Conservation (phyloP, 2,329 filamentous ascomycete genomes). For the Arachnomyces sp. region DNA sequence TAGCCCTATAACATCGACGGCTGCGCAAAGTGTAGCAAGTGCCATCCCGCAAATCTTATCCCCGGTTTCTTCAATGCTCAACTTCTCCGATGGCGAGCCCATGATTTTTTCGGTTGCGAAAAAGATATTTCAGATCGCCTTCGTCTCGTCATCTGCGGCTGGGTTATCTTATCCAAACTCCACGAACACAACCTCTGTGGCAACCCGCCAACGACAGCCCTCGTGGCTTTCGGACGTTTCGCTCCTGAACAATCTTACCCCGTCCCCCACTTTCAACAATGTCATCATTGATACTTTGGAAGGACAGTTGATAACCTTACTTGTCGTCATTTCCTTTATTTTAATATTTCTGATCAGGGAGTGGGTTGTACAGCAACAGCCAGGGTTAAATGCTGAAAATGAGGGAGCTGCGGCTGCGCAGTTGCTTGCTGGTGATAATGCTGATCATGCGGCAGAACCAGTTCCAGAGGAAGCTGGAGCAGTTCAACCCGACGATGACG, state of each 20-base stretch:
- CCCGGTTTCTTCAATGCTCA: conserved; percentile 33
- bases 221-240: conserved; percentile 52
- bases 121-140: conserved; percentile 30
- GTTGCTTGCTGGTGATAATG: conserved; percentile 31
- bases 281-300: conserved; percentile 76
- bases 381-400: conserved; percentile 72
- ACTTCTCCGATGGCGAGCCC: conserved; percentile 36
- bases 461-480: conserved; percentile 11
- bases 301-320: conserved; percentile 84
- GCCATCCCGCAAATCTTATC: conserved; percentile 25
- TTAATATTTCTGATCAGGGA: conserved; percentile 93
- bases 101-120: conserved; percentile 40
- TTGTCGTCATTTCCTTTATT: conserved; percentile 90
- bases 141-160: conserved; percentile 19
- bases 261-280: conserved; percentile 64
- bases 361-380: conserved; percentile 97
- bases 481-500: not conserved
- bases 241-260: conserved; percentile 51
- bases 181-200: conserved; percentile 19
- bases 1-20: conserved; percentile 18
- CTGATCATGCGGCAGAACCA: conserved; percentile 11
- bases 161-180: conserved; percentile 19
- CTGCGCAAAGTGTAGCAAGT: conserved; percentile 17
- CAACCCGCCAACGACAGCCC: conserved; percentile 30
- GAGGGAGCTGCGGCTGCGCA: conserved; percentile 45